phyloP scores from a whole-genome alignment of 768 basidiomycete species.

The Russula compacta region DNA sequence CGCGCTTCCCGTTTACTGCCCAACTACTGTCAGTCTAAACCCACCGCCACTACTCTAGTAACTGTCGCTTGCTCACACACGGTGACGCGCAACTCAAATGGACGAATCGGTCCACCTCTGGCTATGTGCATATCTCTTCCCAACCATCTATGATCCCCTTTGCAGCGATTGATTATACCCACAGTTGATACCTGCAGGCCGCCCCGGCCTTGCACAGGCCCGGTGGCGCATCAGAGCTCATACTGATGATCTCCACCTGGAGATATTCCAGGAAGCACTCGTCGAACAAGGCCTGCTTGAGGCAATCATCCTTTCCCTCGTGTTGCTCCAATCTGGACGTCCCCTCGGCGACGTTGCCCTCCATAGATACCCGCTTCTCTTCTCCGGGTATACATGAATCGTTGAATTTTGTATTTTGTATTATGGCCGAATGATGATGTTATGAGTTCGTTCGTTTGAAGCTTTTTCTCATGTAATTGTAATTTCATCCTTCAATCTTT shows the following conservation, averaged over 20 bases:
- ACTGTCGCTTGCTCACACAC: constrained; percentile 1
- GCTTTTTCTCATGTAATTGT: too few species aligned
- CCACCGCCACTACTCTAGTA: background rate
- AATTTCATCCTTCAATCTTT: too few species aligned
- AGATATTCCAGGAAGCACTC: constrained; percentile 1
- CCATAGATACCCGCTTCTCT: too few species aligned
- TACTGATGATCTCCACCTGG: background rate
- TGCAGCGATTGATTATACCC: background rate
- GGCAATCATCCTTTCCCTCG: background rate
- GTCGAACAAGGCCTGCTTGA: background rate
- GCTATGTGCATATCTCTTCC: background rate
- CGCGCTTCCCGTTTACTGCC: too few species aligned
- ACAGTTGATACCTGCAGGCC: background rate
- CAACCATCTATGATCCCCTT: background rate
- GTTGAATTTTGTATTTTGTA: too few species aligned
- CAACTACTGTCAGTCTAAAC: too few species aligned
- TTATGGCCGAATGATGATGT: too few species aligned
- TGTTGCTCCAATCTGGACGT: background rate
- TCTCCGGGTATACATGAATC: too few species aligned
- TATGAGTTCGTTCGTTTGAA: too few species aligned
- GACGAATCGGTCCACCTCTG: background rate
- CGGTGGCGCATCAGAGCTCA: background rate
- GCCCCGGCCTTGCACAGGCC: constrained; percentile 4
- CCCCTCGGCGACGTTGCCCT: background rate
- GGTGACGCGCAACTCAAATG: background rate